phyloP scores from a whole-genome alignment of 495 filamentous ascomycete species.

The Hyphodiscus hymeniophilus region DNA sequence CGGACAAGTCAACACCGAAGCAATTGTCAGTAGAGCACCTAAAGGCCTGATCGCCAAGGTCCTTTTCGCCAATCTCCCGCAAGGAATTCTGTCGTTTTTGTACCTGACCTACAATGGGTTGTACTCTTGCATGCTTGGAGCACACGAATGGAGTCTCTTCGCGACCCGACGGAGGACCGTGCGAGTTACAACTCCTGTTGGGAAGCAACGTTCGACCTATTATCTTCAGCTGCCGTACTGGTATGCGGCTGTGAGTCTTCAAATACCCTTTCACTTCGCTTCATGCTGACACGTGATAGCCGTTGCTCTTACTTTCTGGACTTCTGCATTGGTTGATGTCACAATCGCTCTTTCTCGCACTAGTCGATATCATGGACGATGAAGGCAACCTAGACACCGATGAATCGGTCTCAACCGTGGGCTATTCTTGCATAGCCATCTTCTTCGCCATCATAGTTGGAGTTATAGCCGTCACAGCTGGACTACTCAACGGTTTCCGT shows the following conservation, averaged over 20 bases:
- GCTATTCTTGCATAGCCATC: slow-evolving; percentile 22
- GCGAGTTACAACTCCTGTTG: slow-evolving; percentile 37
- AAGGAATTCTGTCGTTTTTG: slow-evolving; percentile 30
- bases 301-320: background rate
- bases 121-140: slow-evolving; percentile 28
- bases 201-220: slow-evolving; percentile 33
- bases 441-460: slow-evolving; percentile 25
- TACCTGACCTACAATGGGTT: slow-evolving; percentile 35
- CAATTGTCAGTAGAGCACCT: background rate
- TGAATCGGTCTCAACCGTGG: slow-evolving; percentile 15
- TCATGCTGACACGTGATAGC: background rate
- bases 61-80: slow-evolving; percentile 34
- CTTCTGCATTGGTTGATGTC: no score
- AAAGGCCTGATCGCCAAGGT: slow-evolving; percentile 10
- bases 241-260: slow-evolving; percentile 22
- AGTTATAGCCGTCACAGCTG: slow-evolving; percentile 22
- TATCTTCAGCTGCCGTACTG: slow-evolving; percentile 38
- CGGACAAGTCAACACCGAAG: slow-evolving; percentile 5
- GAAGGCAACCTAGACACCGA: slow-evolving; percentile 6
- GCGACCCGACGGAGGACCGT: slow-evolving; percentile 25
- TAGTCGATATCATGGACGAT: slow-evolving; percentile 8
- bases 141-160: slow-evolving; percentile 26
- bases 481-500: slow-evolving; percentile 18
- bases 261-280: background rate
- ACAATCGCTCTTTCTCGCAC: no score